Conservation (phyloP, 306 rosid genomes). For the Vigna hirtella region DNA sequence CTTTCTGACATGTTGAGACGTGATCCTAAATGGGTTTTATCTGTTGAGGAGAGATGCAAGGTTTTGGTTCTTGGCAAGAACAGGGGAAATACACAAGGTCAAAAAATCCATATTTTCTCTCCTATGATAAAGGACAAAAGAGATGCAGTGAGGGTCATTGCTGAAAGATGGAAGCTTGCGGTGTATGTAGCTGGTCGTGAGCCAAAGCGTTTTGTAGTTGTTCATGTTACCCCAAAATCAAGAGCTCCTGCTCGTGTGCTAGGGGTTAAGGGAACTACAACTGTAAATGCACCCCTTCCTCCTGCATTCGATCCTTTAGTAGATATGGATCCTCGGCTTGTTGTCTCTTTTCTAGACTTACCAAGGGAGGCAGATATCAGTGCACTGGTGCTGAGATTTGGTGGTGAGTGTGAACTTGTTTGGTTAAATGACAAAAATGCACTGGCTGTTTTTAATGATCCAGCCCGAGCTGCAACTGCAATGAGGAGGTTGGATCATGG, state of each 20-base stretch:
- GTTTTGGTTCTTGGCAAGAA: constrained; percentile 79
- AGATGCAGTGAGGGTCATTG: constrained; percentile 78
- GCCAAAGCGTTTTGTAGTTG: constrained; percentile 79
- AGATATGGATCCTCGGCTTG: constrained; percentile 91
- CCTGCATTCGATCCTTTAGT: constrained; percentile 71
- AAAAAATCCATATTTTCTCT: constrained; percentile 78
- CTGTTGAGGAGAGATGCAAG: constrained; percentile 92
- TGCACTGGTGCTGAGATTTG: constrained; percentile 90
- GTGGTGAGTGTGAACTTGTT: constrained; percentile 92
- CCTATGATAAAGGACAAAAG: constrained; percentile 89
- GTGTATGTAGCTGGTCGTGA: constrained; percentile 82
- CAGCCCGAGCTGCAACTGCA: constrained; percentile 88
- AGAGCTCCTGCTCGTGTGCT: constrained; percentile 77
- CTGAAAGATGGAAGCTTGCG: constrained; percentile 90
- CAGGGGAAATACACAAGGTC: constrained; percentile 66
- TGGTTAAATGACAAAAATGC: constrained; percentile 97
- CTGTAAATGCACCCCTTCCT: constrained; percentile 53
- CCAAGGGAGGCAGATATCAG: constrained; percentile 89
- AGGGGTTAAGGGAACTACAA: constrained; percentile 74
- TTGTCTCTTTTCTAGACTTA: constrained; percentile 88
- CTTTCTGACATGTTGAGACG: constrained; percentile 71
- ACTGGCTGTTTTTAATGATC: constrained; percentile 79
- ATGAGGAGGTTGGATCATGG: constrained; percentile 95
- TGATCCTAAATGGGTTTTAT: constrained; percentile 84
- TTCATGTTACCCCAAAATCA: constrained; percentile 77